Percentiles rank a stretch among this genome's conserved stretches.
Conservation (phyloP, 2,329 filamentous ascomycete species). For the Fusarium clavum region DNA sequence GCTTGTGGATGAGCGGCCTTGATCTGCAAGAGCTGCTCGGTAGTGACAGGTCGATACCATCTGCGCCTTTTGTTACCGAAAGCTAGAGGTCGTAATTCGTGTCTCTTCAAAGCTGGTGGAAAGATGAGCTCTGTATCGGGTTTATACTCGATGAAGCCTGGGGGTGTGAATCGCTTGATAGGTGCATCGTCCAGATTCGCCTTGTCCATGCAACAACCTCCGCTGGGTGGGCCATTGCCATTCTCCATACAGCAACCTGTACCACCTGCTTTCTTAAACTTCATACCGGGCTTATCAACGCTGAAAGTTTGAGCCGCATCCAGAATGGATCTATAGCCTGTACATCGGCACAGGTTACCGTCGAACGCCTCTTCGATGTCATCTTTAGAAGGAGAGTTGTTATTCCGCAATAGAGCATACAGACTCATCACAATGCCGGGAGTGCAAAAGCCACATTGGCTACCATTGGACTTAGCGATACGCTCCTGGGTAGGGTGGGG, state of each 20-base stretch:
- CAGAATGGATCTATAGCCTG: conserved; percentile 92
- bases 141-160: conserved; percentile 93
- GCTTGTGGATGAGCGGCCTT: conserved; percentile 86
- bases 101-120: conserved; percentile 84
- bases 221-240: conserved; percentile 55
- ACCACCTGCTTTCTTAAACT: conserved; percentile 58
- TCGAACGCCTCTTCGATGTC: conserved; percentile 97
- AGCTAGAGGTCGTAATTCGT: conserved; percentile 82
- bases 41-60: conserved; percentile 90
- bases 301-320: conserved; percentile 94
- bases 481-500: conserved; percentile 93
- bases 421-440: conserved; percentile 98
- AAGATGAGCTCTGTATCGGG: conserved; percentile 96
- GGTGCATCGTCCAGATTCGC: conserved; percentile 61
- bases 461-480: conserved; percentile 90
- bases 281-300: conserved; percentile 59
- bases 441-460: conserved; percentile 94
- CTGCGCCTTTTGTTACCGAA: conserved; percentile 95
- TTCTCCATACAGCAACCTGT: conserved; percentile 80
- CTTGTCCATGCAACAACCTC: conserved; percentile 77
- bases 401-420: conserved; percentile 91
- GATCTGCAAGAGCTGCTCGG: conserved; percentile 90
- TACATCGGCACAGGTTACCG: conserved; percentile 95
- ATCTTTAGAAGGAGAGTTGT: conserved; percentile 78
- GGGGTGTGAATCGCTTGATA: conserved; percentile 80